Conservation (phyloP, 1,284 basidiomycete genomes). For the Gomphus sp. region DNA sequence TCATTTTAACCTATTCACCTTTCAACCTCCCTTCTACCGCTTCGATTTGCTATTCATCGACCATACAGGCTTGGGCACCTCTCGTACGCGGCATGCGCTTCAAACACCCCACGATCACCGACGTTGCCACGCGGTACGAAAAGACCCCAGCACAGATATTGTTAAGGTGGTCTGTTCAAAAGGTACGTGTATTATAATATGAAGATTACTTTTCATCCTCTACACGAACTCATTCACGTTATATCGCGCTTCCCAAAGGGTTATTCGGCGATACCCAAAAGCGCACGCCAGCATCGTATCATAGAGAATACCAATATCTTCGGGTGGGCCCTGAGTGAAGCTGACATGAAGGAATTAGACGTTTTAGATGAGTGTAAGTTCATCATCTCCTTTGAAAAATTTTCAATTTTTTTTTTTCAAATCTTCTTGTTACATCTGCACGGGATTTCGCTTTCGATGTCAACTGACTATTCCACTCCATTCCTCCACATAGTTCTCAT, state of each 20-base stretch:
- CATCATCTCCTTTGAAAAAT: too few relatives aligned
- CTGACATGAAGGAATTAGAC: conserved; percentile 44
- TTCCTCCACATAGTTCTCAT: conserved; percentile 11
- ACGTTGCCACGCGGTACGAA: too few relatives aligned
- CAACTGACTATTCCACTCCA: background rate
- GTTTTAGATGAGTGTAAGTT: conserved; percentile 42
- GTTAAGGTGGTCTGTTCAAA: conserved; percentile 69
- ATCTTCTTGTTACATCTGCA: background rate
- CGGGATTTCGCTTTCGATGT: background rate
- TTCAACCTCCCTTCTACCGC: too few relatives aligned
- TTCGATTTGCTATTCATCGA: too few relatives aligned
- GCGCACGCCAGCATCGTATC: conserved; percentile 43
- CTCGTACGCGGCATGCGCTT: too few relatives aligned
- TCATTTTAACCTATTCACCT: too few relatives aligned
- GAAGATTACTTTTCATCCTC: background rate
- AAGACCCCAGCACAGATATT: conserved; percentile 63
- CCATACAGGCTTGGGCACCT: too few relatives aligned
- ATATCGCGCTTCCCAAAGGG: conserved; percentile 24
- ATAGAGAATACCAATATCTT: conserved; percentile 49
- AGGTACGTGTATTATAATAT: conserved; percentile 33
- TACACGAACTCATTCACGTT: background rate
- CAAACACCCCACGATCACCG: too few relatives aligned
- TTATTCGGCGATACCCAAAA: conserved; percentile 54
- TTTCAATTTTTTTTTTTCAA: background rate
- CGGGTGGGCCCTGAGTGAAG: conserved; percentile 43